Percentiles rank a stretch among this genome's conserved stretches.
Evolutionary conservation across 495 filamentous ascomycete species (phyloP).

Genomic region (Daldinia bambusicola): DNA sequence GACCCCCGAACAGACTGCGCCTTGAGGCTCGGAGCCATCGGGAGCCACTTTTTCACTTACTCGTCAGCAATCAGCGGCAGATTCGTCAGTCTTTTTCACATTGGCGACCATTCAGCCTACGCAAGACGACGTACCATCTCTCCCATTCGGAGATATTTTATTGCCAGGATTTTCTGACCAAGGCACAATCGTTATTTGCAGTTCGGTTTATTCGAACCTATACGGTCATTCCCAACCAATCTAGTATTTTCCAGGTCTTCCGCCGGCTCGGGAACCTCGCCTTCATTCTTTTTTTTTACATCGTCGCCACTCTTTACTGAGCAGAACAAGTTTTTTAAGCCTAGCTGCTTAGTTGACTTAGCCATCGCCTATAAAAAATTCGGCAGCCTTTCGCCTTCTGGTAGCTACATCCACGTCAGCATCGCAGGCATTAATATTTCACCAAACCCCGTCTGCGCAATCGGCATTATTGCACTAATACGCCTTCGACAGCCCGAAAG

Average conservation of each 20-base stretch:
- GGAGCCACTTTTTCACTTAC: constrained; percentile 30
- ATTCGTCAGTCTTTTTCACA: constrained; percentile 42
- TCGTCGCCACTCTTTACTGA: constrained; percentile 30
- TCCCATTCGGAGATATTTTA: constrained; percentile 34
- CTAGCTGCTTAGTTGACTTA: constrained; percentile 34
- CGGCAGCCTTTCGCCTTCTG: constrained; percentile 32
- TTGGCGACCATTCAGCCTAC: constrained; percentile 33
- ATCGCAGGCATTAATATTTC: constrained; percentile 30
- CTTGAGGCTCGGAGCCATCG: constrained; percentile 40
- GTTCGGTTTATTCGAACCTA: constrained; percentile 19
- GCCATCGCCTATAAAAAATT: constrained; percentile 18
- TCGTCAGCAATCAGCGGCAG: constrained; percentile 36
- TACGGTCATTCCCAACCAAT: constrained; percentile 40
- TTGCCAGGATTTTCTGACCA: constrained; percentile 20
- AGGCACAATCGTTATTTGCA: constrained; percentile 34
- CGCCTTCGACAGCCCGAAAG: constrained; percentile 15
- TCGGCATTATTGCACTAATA: constrained; percentile 20
- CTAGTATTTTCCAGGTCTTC: constrained; percentile 42
- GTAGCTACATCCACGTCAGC: constrained; percentile 33
- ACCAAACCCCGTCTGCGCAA: constrained; percentile 18
- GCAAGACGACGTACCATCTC: constrained; percentile 20
- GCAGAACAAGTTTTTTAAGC: constrained; percentile 22
- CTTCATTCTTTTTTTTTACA: constrained; percentile 21
- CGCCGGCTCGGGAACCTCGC: constrained; percentile 44
- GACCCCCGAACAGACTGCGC: constrained; percentile 33